Evolutionary conservation across 805 yeast species (phyloP).

Genomic region (Wickerhamomyces bisporus): DNA sequence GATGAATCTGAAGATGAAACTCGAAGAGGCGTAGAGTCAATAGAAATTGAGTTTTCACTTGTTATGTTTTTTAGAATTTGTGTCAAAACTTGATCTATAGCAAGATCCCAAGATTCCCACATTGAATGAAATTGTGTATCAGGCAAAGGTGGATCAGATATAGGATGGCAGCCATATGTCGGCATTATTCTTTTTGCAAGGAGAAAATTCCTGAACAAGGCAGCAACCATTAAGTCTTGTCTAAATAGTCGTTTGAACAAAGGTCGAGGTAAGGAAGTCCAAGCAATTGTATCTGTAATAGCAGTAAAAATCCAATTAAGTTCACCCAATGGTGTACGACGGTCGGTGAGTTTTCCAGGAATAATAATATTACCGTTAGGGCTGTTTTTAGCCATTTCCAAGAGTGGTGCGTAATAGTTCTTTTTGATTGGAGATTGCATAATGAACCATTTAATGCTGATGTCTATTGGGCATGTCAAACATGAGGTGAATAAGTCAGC

Average conservation of each 20-base stretch:
- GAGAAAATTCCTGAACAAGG: constrained; percentile 85
- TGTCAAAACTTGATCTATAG: constrained; percentile 87
- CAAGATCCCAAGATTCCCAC: constrained; percentile 99
- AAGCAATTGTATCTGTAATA: constrained; percentile 95
- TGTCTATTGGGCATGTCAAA: constrained; percentile 91
- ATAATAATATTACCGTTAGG: constrained; percentile 48
- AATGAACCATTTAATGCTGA: constrained; percentile 86
- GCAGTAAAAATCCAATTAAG: constrained; percentile 97
- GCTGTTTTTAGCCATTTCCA: constrained; percentile 29
- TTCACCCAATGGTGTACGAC: constrained; percentile 94
- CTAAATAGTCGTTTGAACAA: constrained; percentile 85
- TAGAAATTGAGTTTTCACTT: constrained; percentile 24
- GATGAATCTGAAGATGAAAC: neutral
- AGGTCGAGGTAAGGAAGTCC: constrained; percentile 87
- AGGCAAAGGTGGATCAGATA: constrained; percentile 90
- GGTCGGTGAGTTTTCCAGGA: constrained; percentile 87
- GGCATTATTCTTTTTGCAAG: constrained; percentile 94
- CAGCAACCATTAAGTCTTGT: constrained; percentile 96
- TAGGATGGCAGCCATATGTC: constrained; percentile 86
- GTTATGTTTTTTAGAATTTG: constrained; percentile 49
- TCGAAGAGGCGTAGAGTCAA: constrained; percentile 10
- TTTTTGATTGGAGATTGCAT: constrained; percentile 68
- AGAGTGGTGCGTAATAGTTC: constrained; percentile 35
- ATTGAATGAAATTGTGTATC: constrained; percentile 79
- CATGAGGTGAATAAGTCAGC: constrained; percentile 96